Conservation (phyloP, 805 yeast species). For the Kodamaea hsintzibuensis region DNA sequence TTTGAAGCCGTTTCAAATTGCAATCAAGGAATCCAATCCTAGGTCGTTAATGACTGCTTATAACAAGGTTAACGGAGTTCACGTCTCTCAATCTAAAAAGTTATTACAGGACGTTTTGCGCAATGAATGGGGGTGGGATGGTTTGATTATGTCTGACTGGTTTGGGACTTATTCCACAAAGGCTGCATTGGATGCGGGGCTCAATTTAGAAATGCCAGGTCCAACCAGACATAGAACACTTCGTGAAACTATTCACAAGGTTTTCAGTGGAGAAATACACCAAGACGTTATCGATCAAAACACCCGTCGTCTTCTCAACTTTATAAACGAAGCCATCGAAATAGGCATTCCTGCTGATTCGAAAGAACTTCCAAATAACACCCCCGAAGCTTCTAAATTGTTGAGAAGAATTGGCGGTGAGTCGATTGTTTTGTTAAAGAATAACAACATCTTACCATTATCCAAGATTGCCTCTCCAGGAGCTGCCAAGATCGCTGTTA, state of each 20-base stretch:
- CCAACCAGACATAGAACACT: conserved; percentile 50
- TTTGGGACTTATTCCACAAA: conserved; percentile 53
- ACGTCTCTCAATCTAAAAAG: conserved; percentile 48
- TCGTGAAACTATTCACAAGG: conserved; percentile 41
- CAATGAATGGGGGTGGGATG: conserved; percentile 58
- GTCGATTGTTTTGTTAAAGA: conserved; percentile 57
- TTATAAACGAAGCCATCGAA: conserved; percentile 44
- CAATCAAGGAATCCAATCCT: conserved; percentile 54
- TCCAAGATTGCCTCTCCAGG: conserved; percentile 11
- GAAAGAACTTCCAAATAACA: conserved; percentile 41
- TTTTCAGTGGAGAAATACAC: conserved; percentile 42
- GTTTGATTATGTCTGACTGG: conserved; percentile 66
- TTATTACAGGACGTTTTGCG: conserved; percentile 50
- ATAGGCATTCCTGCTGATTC: conserved; percentile 43
- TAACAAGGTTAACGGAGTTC: conserved; percentile 63
- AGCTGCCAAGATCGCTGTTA: conserved; percentile 40
- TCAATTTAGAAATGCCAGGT: conserved; percentile 72
- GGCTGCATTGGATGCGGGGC: conserved; percentile 52
- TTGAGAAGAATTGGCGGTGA: conserved; percentile 37
- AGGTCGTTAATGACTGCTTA: conserved; percentile 61
- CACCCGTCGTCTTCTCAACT: conserved; percentile 47
- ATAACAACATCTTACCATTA: conserved; percentile 53
- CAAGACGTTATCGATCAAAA: conserved; percentile 46
- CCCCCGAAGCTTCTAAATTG: conserved; percentile 26
- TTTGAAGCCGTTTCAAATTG: conserved; percentile 62